phyloP scores from a whole-genome alignment of 2,329 filamentous ascomycete genomes.

The Colletotrichum sidae region DNA sequence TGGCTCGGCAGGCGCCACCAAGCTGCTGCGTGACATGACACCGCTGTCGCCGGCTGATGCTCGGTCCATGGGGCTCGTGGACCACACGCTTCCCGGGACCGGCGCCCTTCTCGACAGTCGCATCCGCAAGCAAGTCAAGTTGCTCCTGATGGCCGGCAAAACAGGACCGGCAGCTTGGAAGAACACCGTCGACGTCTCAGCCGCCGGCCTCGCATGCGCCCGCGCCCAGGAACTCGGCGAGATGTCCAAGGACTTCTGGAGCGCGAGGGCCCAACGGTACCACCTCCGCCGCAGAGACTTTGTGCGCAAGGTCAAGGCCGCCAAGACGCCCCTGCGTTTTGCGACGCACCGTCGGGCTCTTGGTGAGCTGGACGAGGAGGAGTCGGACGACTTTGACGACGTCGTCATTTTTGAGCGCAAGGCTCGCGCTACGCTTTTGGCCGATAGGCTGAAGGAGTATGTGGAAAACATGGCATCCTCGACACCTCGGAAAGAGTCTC shows the following conservation, averaged over 20 bases:
- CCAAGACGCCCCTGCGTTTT: slow-evolving; percentile 52
- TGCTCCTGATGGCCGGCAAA: slow-evolving; percentile 41
- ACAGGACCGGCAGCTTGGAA: slow-evolving; percentile 47
- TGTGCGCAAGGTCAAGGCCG: slow-evolving; percentile 52
- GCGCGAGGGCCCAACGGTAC: slow-evolving; percentile 49
- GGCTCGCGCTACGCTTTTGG: slow-evolving; percentile 25
- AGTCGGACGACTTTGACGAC: slow-evolving; percentile 49
- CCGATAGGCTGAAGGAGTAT: slow-evolving; percentile 32
- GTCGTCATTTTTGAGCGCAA: slow-evolving; percentile 41
- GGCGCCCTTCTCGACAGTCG: slow-evolving; percentile 48
- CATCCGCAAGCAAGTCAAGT: slow-evolving; percentile 49
- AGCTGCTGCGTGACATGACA: slow-evolving; percentile 50
- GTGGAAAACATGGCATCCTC: slow-evolving; percentile 23
- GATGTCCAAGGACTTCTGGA: slow-evolving; percentile 57
- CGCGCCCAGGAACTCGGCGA: slow-evolving; percentile 52
- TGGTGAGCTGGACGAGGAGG: slow-evolving; percentile 49
- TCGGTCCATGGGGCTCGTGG: slow-evolving; percentile 51
- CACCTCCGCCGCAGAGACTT: slow-evolving; percentile 53
- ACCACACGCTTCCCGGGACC: slow-evolving; percentile 50
- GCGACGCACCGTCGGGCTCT: slow-evolving; percentile 48
- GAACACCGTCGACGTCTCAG: slow-evolving; percentile 46
- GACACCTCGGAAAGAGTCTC: neutral
- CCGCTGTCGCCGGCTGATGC: slow-evolving; percentile 52
- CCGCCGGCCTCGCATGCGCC: slow-evolving; percentile 45
- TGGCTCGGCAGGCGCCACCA: slow-evolving; percentile 45